Evolutionary conservation across 352 stramenopile species (phyloP), one percentile per base, ranked within the genome.

Genomic region (Pythium dissotocum): DNA sequence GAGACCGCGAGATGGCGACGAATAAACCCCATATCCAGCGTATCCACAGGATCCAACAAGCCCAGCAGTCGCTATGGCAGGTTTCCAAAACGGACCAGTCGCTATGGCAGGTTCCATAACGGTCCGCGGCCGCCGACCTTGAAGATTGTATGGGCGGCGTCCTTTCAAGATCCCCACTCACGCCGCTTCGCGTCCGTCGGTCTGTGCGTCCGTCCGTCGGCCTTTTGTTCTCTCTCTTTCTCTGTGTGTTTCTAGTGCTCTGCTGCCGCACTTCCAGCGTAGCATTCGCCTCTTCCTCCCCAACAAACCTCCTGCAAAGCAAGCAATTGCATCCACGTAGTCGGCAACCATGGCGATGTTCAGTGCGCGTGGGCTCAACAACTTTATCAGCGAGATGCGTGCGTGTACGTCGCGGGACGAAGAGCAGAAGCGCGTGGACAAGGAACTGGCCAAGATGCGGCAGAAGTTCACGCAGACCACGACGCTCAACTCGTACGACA

Each of bases 371-470:
- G 82, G 82, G 57, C 77, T 92, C n/a, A 90, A 88, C 80, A 92
- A 92, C 72, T 92, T 92, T 63, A 92, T 92, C 74, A 92, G 84
- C 72, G 84, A 92, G 57, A 71, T 94, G 53, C 80, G 82, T 8
- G 67, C 84, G 10, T 91, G 83, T 65, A 79, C 77, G 52, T 95
- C 85, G 24, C 85, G 96, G 73, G 95, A 99, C 58, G 93, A 98
- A 48, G 96, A 99, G 76, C 87, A 97, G 64, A 87, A 90, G 65
- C 93, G 97, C 66, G 93, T 99, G 42, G 95, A 99, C 73, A 98
- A 99, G 73, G 97, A 99, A 81, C 81, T 99, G 18, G 97, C 88
- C 53, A 99, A 99, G 75, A 98, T 99, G 67, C 94, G 97, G 13
- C 90, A 97, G 67, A 98, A 99, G 72, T 99, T 99, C 79, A 98